Base-by-base conservation (phyloP, 108 stramenopile species). In the Epipyxis sp. region DNA sequence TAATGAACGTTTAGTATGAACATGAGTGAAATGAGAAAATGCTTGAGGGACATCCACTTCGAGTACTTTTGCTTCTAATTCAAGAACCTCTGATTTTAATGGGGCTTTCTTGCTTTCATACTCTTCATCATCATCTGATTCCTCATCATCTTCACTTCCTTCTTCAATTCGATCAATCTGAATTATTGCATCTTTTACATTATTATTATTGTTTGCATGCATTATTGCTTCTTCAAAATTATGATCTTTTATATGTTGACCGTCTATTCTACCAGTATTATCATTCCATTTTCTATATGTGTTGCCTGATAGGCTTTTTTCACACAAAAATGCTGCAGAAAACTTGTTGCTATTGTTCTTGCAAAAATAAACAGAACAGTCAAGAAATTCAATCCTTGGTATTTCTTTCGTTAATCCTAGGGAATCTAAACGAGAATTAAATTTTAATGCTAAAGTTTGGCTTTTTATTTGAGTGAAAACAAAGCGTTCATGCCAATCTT, bases 21-120 rank as follows among this genome's bases (percentile, higher is more conserved):
- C 13, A 50, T 50, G 46, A 50, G 46, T 50, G 46, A 50, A 50
- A 50, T 50, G 46, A 20, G 46, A 50, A 50, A 50, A 50, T 50
- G 46, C 46, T 50, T 50, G 46, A 50, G 46, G 46, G 20, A 50
- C 46, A 50, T 50, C 46, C 46, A 20, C 46, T 20, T 50, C 46
- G 6, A 50, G 20, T 6, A 50, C 46, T 20, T 50, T 50, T 50
- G 13, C 46, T 20, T 50, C 46, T 13, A 50, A 20, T 50, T 50
- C 13, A 50, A 6, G 46, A 20, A 50, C 46, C 46, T 50, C 46
- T 6, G 13, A 13, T 50, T 6, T 20, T 13, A 50, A 6, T 13
- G 46, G 46, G 6, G 6, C 13, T 13, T 13, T 50, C 6, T 50
- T 20, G 13, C 20, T 20, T 20, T 50, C 46, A 13, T 20, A 6